Base-by-base conservation (phyloP, 2,329 filamentous ascomycete genomes). In the Pseudogymnoascus sp. region DNA sequence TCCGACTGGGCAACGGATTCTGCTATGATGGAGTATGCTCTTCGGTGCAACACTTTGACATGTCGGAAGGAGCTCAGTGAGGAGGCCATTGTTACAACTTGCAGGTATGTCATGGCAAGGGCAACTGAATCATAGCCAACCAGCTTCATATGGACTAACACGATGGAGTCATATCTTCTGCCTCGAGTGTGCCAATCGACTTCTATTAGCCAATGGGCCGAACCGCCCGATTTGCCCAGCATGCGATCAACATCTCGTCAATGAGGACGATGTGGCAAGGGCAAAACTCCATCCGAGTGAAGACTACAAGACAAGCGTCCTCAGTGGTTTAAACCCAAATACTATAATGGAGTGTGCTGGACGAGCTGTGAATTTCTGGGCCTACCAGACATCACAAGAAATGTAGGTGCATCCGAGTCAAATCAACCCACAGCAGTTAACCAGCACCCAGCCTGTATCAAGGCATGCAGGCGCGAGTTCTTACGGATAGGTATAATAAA, bases 321-420 rank as follows among this genome's bases (percentile, higher is more conserved):
- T 97, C 10, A 91, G 90, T 70, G 93, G 93, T 0, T 77, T 97
- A 0, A 90, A 85, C 64, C 93, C 93, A 0, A 87, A 82, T 35
- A 80, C 87, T 31, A 89, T 97, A 66, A 91, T 96, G 82, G 92
- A 96, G 69, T 95, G 91, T 74, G 89, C 91, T 21, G 86, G 88
- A 4, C 82, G 90, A 67, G 91, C 88, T 1, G 74, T 96, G 66
- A 84, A 83, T 33, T 96, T 96, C 72, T 96, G 91, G 88, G 87
- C 85, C 31, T 96, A 96, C 69, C 92, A 96, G 72, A 86, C 87
- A 19, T 86, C 86, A 2, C 90, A 94, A 69, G 90, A 96, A 74
- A 89, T 95, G 89, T 91, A 69, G 66, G 80, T 72, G 8, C 8
- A n/a, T 21, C 49, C 12, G n/a, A 12, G 26, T 26, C n/a, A 33